Percentiles rank a stretch among this genome's conserved stretches.
These are phyloP conservation scores for Diaporthe sp. DNA, from an alignment of 2,329 filamentous ascomycete genomes.

Conservation along the genomic window DNA sequence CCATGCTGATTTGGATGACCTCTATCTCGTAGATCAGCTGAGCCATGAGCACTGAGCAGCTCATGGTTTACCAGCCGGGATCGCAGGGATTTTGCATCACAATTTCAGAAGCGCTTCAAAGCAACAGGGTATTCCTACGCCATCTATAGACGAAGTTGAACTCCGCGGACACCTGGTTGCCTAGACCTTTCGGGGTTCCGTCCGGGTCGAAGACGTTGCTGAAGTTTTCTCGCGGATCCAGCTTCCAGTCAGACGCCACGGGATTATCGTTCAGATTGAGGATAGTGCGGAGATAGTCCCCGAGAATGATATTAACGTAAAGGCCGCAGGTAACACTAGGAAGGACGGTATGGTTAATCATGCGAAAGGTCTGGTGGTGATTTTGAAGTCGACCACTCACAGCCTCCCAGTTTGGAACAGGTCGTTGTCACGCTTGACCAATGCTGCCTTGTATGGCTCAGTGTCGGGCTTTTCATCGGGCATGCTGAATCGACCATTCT, in stretches of 20 bases:
- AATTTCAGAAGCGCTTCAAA: accelerated
- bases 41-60: not conserved
- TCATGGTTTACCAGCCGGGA: not conserved
- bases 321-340: not conserved
- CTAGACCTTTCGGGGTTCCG: not conserved
- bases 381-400: not conserved
- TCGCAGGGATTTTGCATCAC: too few species aligned
- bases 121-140: not conserved
- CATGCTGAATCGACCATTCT: not conserved
- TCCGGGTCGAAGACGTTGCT: conserved; percentile 10
- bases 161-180: conserved; percentile 1
- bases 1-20: not conserved
- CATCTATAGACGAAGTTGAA: conserved; percentile 15
- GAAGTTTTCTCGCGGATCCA: conserved; percentile 8
- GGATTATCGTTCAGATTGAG: not conserved
- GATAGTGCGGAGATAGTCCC: conserved; percentile 14
- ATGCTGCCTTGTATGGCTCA: not conserved
- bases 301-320: not conserved
- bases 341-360: too few species aligned
- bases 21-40: not conserved
- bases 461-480: not conserved
- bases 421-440: conserved; percentile 7
- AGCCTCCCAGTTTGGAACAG: conserved; percentile 7
- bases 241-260: not conserved
- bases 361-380: too few species aligned